Conservation (phyloP, 495 filamentous ascomycete genomes). For the Daldinia caldariorum region DNA sequence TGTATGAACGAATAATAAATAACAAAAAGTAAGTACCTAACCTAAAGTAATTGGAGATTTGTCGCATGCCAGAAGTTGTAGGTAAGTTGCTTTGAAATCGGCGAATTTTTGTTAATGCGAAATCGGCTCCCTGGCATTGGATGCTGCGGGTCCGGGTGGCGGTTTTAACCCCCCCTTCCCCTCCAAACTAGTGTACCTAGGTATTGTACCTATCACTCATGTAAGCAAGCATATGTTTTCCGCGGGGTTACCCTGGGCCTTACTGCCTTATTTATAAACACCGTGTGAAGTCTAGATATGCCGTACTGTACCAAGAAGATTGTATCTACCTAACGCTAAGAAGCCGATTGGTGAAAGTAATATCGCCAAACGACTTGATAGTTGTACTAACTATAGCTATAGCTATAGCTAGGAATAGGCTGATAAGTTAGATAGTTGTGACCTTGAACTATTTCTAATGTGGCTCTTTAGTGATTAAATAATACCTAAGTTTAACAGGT, state of each 20-base stretch:
- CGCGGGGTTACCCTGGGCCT: not conserved
- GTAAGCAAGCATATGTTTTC: not conserved
- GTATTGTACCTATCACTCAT: not conserved
- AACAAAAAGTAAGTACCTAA: too few species aligned
- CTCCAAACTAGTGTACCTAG: too few species aligned
- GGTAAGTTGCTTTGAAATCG: constrained; percentile 54
- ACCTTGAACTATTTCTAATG: too few species aligned
- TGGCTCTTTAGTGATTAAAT: too few species aligned
- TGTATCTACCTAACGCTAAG: too few species aligned
- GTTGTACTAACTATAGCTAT: too few species aligned
- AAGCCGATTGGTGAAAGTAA: constrained; percentile 7
- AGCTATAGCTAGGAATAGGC: too few species aligned
- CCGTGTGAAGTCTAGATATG: not conserved
- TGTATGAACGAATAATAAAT: not conserved
- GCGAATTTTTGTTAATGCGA: constrained; percentile 46
- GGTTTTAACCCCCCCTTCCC: constrained; percentile 14
- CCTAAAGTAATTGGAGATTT: too few species aligned
- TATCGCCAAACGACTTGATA: not conserved
- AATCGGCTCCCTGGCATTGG: constrained; percentile 42
- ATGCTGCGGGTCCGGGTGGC: constrained; percentile 12
- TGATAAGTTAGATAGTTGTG: too few species aligned
- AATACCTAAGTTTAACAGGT: too few species aligned
- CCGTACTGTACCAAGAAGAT: too few species aligned
- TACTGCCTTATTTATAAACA: not conserved
- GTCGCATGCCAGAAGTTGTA: too few species aligned